phyloP scores from a whole-genome alignment of 306 rosid genomes.

The Mimosa bimucronata region DNA sequence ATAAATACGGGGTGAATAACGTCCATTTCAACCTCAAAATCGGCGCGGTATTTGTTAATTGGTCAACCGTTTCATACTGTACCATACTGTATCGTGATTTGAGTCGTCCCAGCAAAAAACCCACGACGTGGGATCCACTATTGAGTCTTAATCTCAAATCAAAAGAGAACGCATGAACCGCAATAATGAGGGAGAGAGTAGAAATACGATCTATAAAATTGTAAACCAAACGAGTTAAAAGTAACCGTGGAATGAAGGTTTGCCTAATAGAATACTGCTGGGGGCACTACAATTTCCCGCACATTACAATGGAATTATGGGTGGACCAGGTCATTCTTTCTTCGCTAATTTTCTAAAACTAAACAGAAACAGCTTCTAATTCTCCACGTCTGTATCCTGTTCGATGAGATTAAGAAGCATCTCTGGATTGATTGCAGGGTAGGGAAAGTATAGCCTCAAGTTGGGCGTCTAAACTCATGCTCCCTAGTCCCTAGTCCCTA shows the following conservation, averaged over 20 bases:
- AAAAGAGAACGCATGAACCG: not conserved
- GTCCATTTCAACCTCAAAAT: not conserved
- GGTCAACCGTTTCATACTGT: not conserved
- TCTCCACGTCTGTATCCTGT: not conserved
- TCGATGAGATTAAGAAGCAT: not conserved
- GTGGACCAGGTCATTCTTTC: not conserved
- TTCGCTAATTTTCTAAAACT: not conserved
- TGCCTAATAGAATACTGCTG: not conserved
- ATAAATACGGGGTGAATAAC: not conserved
- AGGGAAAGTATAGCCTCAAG: not conserved
- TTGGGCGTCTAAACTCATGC: not conserved
- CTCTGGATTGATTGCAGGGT: not conserved
- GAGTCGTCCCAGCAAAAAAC: too few relatives aligned
- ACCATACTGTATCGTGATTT: not conserved
- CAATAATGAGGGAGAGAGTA: not conserved
- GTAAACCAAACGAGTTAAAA: not conserved
- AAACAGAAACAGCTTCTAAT: not conserved
- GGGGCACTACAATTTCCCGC: not conserved
- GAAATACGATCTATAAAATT: not conserved
- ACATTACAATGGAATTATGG: not conserved
- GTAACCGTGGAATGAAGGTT: not conserved
- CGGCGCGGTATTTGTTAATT: not conserved
- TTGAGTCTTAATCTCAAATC: not conserved
- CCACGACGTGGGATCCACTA: not conserved
- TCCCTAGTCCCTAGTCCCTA: too few relatives aligned